Percentiles rank a stretch among this genome's conserved stretches.
These are phyloP conservation scores for Filobasidium floriforme DNA, from an alignment of 768 basidiomycete species.

Conservation along the genomic window DNA sequence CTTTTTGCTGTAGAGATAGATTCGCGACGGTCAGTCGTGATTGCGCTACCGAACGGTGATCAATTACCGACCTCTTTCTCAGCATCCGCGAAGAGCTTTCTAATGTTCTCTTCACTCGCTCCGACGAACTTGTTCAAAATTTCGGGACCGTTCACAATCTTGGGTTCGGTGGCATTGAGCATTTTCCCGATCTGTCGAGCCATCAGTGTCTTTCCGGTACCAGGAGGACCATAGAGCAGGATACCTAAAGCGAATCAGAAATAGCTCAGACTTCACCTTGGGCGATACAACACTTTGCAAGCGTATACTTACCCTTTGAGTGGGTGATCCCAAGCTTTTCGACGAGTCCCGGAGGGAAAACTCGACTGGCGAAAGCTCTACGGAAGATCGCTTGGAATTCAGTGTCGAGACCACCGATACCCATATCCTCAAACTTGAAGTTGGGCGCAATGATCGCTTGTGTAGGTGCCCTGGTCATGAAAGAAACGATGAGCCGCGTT, in stretches of 20 bases:
- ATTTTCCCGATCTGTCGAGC: conserved; percentile 98
- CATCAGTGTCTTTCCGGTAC: conserved; percentile 96
- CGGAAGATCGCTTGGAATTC: conserved; percentile 97
- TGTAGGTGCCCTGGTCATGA: conserved; percentile 60
- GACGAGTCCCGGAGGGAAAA: conserved; percentile 94
- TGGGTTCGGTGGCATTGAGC: conserved; percentile 95
- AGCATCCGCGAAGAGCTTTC: conserved; percentile 95
- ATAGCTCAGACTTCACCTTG: neutral
- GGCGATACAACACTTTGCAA: neutral
- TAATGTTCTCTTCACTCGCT: conserved; percentile 92
- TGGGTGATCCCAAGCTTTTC: conserved; percentile 98
- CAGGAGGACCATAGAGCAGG: conserved; percentile 88
- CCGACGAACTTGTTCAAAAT: conserved; percentile 96
- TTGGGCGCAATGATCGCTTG: conserved; percentile 95
- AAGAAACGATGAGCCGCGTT: neutral
- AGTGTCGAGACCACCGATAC: conserved; percentile 90
- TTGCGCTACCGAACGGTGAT: neutral
- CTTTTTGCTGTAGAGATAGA: conserved; percentile 68
- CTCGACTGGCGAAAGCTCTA: conserved; percentile 92
- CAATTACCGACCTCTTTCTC: conserved; percentile 72
- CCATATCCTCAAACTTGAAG: conserved; percentile 99
- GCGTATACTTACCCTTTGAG: conserved; percentile 69
- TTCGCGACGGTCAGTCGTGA: conserved; percentile 17
- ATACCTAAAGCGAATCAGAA: conserved; percentile 55
- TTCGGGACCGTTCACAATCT: conserved; percentile 97